Percentiles rank a stretch among this genome's conserved stretches.
Evolutionary conservation across 805 yeast species (phyloP).

Genomic region (Nakazawaea wickerhamii): DNA sequence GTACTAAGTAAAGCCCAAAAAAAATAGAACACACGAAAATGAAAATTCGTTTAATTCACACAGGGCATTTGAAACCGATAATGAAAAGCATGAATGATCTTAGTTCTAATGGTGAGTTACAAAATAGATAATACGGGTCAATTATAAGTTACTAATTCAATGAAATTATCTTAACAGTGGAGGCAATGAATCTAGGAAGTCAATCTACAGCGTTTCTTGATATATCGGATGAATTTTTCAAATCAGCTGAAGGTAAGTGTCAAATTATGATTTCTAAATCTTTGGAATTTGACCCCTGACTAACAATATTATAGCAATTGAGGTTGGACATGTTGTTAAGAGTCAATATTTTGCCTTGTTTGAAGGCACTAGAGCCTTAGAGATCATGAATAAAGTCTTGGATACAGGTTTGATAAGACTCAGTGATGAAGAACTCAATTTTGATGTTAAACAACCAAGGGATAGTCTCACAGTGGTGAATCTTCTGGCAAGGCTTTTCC

Average conservation of each 20-base stretch:
- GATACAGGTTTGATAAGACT: constrained; percentile 71
- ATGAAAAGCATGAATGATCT: background rate
- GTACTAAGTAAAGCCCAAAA: no score
- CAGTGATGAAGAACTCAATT: constrained; percentile 37
- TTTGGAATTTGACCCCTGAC: background rate
- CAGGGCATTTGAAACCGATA: no score
- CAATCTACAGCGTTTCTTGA: constrained; percentile 31
- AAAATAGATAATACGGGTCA: no score
- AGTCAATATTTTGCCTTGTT: constrained; percentile 57
- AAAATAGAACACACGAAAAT: no score
- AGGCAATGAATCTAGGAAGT: constrained; percentile 6
- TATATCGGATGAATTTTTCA: constrained; percentile 48
- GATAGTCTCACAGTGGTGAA: constrained; percentile 38
- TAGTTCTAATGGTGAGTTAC: background rate
- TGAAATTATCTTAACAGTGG: background rate
- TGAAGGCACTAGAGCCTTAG: constrained; percentile 87
- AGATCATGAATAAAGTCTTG: constrained; percentile 61
- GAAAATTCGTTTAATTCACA: no score
- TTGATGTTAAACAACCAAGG: constrained; percentile 37
- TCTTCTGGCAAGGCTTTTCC: constrained; percentile 48
- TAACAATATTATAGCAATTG: constrained; percentile 23
- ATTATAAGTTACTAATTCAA: background rate
- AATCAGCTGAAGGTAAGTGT: constrained; percentile 25
- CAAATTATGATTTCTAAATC: background rate
- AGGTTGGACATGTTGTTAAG: constrained; percentile 53